Base-by-base conservation (phyloP, 2,329 filamentous ascomycete species). In the Byssothecium circinans region DNA sequence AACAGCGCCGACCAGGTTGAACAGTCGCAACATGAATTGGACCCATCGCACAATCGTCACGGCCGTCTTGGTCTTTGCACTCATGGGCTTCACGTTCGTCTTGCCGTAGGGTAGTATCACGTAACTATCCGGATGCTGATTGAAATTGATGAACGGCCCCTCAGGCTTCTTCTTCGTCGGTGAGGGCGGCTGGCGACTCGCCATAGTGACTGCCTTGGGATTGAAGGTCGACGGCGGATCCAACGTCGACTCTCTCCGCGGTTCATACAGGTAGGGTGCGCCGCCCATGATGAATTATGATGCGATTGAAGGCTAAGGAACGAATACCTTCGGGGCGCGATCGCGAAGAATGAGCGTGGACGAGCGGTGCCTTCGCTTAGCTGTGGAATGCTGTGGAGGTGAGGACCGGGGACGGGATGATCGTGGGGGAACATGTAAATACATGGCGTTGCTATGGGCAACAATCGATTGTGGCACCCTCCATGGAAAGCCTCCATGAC, bases 141-240 rank as follows among this genome's bases (percentile, higher is more conserved):
- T 94, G 77, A 96, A 87, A 50, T 87, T 81, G 53, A 96, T 74
- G 54, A 95, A 74, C 11, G 90, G 91, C 0, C 90, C 91, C 43
- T 88, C 78, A 36, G 79, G 81, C 77, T 87, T 86, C 34, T 82
- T 78, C 62, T 80, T 85, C 20, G 74, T 77, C 33, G 70, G 67
- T 15, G 81, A 76, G 44, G 82, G 81, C 11, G 83, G 81, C 63
- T 83, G 76, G 77, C 83, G 88, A 73, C 88, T 92, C 53, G 89
- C 87, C 65, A 90, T 81, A 18, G 90, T 91, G 40, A 91, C 81
- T 50, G 88, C 87, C 70, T 91, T 95, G 40, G 92, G 91, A 62
- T 96, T 91, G 72, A 95, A 95, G n/a, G 74, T 63, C 62, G 75
- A 69, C 70, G 67, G 74, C 80, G 77, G 58, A 68, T 73, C 41